Evolutionary conservation across 2,329 filamentous ascomycete genomes (phyloP), one percentile per base, ranked within the genome.

Genomic region (Zasmidium cellare): DNA sequence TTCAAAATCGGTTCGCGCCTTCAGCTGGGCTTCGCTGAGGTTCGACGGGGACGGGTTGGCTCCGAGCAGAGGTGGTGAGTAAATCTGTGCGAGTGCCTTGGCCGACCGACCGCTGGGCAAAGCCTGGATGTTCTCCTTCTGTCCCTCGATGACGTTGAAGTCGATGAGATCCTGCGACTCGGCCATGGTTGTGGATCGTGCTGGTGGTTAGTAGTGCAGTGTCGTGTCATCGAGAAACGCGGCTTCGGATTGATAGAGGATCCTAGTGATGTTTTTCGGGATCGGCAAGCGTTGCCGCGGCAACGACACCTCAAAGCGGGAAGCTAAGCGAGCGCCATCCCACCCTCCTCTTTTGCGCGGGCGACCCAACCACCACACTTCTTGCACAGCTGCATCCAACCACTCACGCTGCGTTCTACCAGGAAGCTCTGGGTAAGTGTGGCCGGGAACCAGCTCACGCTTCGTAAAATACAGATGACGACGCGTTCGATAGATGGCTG

Each of bases 81-180:
- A 92, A 28, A 91, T 84, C 55, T 92, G 85, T 25, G 88, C 92
- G 52, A 99, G 87, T 54, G 94, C 92, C 77, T 87, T 90, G 47
- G 93, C 94, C 44, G 93, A 97, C 64, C 94, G 82, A 31, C 88
- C 94, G 62, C 91, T 89, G 16, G 93, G 92, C 12, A 99, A 83
- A 20, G 92, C 87, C 75, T 97, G 92, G 56, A 99, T 97, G 76
- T 99, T 99, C 78, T 99, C 94, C 77, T 99, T 99, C 69, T 97
- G 92, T 48, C 85, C 86, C 78, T 99, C 94, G 76, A 99, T 97
- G 63, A 97, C 84, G 69, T 96, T 90, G 78, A 99, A 97, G 77
- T 80, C 76, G 67, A 81, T 78, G 22, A 80, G 71, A 65, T 81
- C 79, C 58, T 77, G 75, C 55, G 76, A 65, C 49, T 67, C 77